Evolutionary conservation across 352 stramenopile species (phyloP), one percentile per base, ranked within the genome.

Genomic region (Phytopythium mirpurense): DNA sequence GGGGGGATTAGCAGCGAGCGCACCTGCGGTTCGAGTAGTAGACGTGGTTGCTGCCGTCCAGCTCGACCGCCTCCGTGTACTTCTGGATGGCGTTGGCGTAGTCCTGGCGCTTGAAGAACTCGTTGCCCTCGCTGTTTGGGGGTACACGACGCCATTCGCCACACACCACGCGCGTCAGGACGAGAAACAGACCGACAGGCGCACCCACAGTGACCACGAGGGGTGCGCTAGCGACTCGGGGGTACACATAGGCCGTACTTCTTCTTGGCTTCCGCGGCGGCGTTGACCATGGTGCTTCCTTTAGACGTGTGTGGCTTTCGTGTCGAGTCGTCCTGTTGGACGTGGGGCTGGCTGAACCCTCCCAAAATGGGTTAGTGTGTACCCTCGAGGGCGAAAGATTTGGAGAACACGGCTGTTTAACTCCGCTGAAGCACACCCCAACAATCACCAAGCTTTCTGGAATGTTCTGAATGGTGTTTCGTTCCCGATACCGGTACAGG

Each of bases 21-120:
- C 45, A 88, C 81, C 81, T 91, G 68, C 83, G 74, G 84, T 98
- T 98, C 24, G 86, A 97, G 79, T 77, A 98, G 71, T 98, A 98
- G 26, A 96, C 90, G 56, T 96, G 88, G 62, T 97, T 96, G 27
- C 51, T 70, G 19, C 62, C 31, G 70, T 98, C 92, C 23, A 97
- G 59, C 32, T 74, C 72, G 41, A 96, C 96, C 48, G 94, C 94
- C 46, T 96, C 84, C 63, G 92, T 82, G 84, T 98, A 98, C 61
- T 96, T 97, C 24, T 70, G 78, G 42, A 98, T 91, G 52, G 94
- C 94, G 31, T 74, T 66, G 10, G 69, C 61, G 63, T 96, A 98
- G 61, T 98, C 80, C 47, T 86, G 77, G 27, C 72, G 67, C 73
- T 98, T 97, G 72, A 98, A 98, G 64, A 90, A 94, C 31, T 90